Evolutionary conservation across 1,284 basidiomycete species (phyloP).

Genomic region (Cutaneotrichosporon sp.): DNA sequence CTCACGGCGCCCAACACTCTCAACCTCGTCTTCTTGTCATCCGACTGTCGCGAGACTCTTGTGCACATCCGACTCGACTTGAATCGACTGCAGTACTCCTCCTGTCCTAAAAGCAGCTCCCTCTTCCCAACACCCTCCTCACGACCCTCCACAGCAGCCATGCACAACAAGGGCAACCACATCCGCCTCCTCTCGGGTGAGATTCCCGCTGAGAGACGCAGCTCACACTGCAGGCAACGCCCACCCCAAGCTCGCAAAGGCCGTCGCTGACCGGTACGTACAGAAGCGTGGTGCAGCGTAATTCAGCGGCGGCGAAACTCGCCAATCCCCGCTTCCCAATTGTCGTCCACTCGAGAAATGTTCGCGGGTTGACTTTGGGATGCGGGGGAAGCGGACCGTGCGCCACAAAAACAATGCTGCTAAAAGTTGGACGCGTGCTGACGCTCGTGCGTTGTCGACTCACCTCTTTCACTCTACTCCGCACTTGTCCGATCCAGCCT

Average conservation of each 20-base stretch:
- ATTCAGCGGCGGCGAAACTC: slow-evolving; percentile 3
- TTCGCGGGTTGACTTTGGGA: neutral
- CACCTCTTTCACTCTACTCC: slow-evolving; percentile 3
- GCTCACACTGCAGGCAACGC: slow-evolving; percentile 72
- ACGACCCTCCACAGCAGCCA: slow-evolving; percentile 25
- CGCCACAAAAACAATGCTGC: neutral
- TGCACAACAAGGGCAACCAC: slow-evolving; percentile 77
- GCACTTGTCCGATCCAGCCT: slow-evolving; percentile 61
- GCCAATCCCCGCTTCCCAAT: neutral
- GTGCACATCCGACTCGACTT: slow-evolving; percentile 4
- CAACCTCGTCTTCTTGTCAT: slow-evolving; percentile 3
- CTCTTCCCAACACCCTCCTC: neutral
- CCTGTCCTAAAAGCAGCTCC: neutral
- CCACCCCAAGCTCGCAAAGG: slow-evolving; percentile 92
- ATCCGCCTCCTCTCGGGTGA: slow-evolving; percentile 87
- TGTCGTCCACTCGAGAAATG: slow-evolving; percentile 2
- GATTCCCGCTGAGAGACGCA: slow-evolving; percentile 35
- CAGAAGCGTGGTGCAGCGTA: neutral
- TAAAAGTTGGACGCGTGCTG: neutral
- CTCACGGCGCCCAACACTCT: slow-evolving; percentile 3
- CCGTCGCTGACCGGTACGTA: slow-evolving; percentile 89
- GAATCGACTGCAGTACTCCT: neutral
- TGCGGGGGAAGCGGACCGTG: neutral
- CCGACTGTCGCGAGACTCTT: neutral
- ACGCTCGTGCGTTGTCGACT: neutral